Percentiles rank a stretch among this genome's conserved stretches.
phyloP scores from a whole-genome alignment of 2,329 filamentous ascomycete genomes.

The Dactylellina cionopaga region DNA sequence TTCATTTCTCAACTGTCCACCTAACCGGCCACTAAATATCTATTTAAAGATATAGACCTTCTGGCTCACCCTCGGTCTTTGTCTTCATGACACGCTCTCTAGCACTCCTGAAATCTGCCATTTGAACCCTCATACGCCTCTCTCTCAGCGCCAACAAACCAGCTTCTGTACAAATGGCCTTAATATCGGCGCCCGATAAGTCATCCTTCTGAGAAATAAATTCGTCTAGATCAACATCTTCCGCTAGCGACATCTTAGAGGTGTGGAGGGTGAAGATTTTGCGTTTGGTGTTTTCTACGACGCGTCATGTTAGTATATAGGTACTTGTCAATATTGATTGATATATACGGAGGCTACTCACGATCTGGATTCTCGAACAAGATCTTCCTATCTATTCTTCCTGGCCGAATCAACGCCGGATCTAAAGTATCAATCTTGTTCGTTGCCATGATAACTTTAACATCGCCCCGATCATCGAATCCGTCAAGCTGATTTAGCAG shows the following conservation, averaged over 20 bases:
- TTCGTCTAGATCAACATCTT: constrained; percentile 97
- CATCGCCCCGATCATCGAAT: constrained; percentile 97
- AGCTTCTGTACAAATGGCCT: constrained; percentile 97
- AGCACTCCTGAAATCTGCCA: constrained; percentile 95
- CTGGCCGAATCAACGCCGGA: constrained; percentile 92
- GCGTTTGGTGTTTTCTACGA: constrained; percentile 81
- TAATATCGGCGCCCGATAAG: constrained; percentile 95
- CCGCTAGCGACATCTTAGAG: constrained; percentile 95
- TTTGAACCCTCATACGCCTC: constrained; percentile 96
- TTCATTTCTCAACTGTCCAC: background rate
- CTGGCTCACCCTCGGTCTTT: constrained; percentile 97
- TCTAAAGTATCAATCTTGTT: constrained; percentile 99
- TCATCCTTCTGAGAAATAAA: constrained; percentile 99
- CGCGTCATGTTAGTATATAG: constrained; percentile 56
- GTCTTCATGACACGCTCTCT: constrained; percentile 96
- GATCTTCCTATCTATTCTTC: constrained; percentile 98
- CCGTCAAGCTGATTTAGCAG: constrained; percentile 97
- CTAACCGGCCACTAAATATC: background rate
- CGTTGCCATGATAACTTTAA: constrained; percentile 99
- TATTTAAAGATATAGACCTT: constrained; percentile 93
- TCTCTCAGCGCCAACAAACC: constrained; percentile 93
- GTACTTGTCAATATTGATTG: background rate
- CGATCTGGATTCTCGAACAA: constrained; percentile 77
- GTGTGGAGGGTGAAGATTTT: constrained; percentile 99
- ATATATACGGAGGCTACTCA: constrained; percentile 61